Evolutionary conservation across 2,329 filamentous ascomycete genomes (phyloP), one percentile per base, ranked within the genome.

Genomic region (Scytalidium lignicola): DNA sequence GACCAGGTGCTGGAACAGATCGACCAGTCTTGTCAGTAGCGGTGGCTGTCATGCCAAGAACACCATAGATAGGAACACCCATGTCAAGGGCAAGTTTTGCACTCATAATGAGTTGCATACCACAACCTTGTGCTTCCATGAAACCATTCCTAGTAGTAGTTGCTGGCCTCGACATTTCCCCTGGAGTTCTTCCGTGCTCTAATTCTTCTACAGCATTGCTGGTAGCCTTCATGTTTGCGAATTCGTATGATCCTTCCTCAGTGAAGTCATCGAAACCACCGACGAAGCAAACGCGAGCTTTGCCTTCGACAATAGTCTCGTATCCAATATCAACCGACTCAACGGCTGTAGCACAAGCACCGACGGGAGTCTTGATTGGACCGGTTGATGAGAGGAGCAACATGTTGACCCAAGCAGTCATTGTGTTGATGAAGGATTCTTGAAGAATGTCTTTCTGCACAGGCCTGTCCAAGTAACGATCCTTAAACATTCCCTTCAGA

Each of bases 321-420:
- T 96, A 96, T 63, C 93, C 93, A 65, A 96, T 95, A 62, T 99
- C 93, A 47, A 99, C 79, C 3, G 93, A 99, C 74, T 99, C 95
- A 42, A 99, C 91, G 58, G 93, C 88, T 26, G 93, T 99, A 50
- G 93, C 93, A 67, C 93, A 99, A 64, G 93, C 93, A 75, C 92
- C 93, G 46, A 97, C 93, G 3, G 93, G 93, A 0, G 95, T 97
- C 79, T 97, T 96, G 79, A 99, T 97, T 40, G 93, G 90, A 59
- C 93, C 93, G 46, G 93, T 97, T 4, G 93, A 97, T 3, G 93
- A 99, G 56, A 99, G 76, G 56, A 99, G 77, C 72, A 99, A 76
- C 93, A 99, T 99, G 78, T 99, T 99, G 50, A 99, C 91, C 93
- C 93, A 99, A 15, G 93, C 93, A 60, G 89, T 86, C 92, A 99